Evolutionary conservation across 1,284 basidiomycete genomes (phyloP), one percentile per base, ranked within the genome.

Genomic region (Pseudozyma pruni): DNA sequence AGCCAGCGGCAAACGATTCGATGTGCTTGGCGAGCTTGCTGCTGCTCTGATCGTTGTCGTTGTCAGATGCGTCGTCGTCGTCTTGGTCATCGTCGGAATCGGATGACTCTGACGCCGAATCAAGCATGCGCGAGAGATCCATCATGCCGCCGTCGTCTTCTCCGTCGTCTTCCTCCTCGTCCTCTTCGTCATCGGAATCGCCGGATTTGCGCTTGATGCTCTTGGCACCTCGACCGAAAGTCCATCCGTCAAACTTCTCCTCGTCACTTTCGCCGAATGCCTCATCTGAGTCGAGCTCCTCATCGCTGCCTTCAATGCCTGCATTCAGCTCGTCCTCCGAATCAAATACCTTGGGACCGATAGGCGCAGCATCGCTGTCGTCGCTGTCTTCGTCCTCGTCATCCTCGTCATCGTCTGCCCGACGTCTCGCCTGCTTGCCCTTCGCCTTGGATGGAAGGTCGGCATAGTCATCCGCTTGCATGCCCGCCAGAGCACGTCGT

Each of bases 261-360:
- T 82, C 76, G 49, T 81, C 80, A 53, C 69, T 70, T 35, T 78
- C 75, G 29, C 72, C 80, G 46, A 81, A 82, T 8, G 80, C 80
- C 29, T 82, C 79, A 43, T 82, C 80, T 8, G 66, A 72, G 42
- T 82, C 80, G 20, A 82, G 74, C 48, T 81, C 80, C 40, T 80
- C 78, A 43, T 81, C 80, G n/a, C 74, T 74, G 7, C 62, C 67
- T 34, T 70, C 55, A 37, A 77, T 71, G 20, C 61, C 48, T 16
- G 50, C 66, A 29, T 72, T 57, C 29, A 71, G 14, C 60, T 76
- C 74, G 42, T 76, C 74, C 11, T 72, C 68, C 42, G 75, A 69
- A 40, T 76, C 67, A 20, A 75, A 76, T 16, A 78, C 69, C 17
- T 70, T 71, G 0, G 76, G 76, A 5, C 66, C 64, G 4, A 68